phyloP scores from a whole-genome alignment of 2,329 filamentous ascomycete genomes.

The Pseudogymnoascus sp. region DNA sequence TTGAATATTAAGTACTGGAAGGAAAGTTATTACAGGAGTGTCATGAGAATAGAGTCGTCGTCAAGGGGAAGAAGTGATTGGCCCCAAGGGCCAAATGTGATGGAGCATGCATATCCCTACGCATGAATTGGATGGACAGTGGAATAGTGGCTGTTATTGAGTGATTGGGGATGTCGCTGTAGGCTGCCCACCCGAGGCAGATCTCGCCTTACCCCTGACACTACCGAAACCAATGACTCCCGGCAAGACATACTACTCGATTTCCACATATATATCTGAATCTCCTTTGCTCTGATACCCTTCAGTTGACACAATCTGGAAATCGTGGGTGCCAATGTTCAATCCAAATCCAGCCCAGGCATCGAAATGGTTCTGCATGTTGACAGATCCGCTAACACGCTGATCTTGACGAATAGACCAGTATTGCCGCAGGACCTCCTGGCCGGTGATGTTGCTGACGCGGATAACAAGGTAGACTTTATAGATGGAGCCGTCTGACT shows the following conservation, averaged over 20 bases:
- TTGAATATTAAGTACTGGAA: background rate
- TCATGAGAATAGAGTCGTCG: too few relatives aligned
- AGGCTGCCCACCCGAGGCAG: too few relatives aligned
- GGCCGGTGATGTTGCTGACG: background rate
- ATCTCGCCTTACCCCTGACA: too few relatives aligned
- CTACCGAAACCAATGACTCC: too few relatives aligned
- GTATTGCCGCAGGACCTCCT: slow-evolving; percentile 39
- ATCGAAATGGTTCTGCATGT: slow-evolving; percentile 41
- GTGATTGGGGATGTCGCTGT: too few relatives aligned
- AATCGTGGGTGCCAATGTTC: slow-evolving; percentile 41
- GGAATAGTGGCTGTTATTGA: too few relatives aligned
- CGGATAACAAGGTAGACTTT: slow-evolving; percentile 33
- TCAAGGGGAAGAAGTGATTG: too few relatives aligned
- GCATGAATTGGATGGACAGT: too few relatives aligned
- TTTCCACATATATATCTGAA: slow-evolving; percentile 31
- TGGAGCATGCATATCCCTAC: too few relatives aligned
- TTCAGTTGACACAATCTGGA: slow-evolving; percentile 47
- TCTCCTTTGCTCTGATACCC: slow-evolving; percentile 44
- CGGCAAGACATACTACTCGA: slow-evolving; percentile 24
- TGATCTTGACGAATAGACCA: slow-evolving; percentile 44
- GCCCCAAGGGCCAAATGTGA: too few relatives aligned
- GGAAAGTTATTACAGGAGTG: too few relatives aligned
- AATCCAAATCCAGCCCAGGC: slow-evolving; percentile 42
- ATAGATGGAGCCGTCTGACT: slow-evolving; percentile 45
- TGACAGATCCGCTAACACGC: slow-evolving; percentile 43